Conservation (phyloP, 1,139 yeast species). For the Geotrichum carabidarum region DNA sequence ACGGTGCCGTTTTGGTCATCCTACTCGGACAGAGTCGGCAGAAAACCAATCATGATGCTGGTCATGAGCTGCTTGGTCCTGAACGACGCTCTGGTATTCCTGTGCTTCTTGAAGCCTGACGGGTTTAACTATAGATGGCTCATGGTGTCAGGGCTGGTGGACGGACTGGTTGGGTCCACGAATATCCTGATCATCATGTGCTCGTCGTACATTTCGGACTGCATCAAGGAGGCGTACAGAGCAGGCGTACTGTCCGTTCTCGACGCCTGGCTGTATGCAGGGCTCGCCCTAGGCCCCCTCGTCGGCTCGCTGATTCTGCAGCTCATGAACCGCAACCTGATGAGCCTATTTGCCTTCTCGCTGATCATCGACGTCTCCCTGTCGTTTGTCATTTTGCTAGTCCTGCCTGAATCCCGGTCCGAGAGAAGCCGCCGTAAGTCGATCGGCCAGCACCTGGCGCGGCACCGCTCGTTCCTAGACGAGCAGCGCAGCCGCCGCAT, state of each 20-base stretch:
- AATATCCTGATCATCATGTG: slow-evolving; percentile 49
- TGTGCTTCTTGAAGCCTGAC: slow-evolving; percentile 30
- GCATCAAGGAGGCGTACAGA: slow-evolving; percentile 53
- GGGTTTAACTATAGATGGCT: slow-evolving; percentile 38
- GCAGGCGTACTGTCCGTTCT: slow-evolving; percentile 53
- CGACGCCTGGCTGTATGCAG: slow-evolving; percentile 55
- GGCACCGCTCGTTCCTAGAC: slow-evolving; percentile 4
- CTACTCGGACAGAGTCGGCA: slow-evolving; percentile 60
- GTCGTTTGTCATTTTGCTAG: slow-evolving; percentile 38
- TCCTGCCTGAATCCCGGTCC: slow-evolving; percentile 58
- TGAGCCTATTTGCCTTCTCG: slow-evolving; percentile 30
- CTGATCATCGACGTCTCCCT: slow-evolving; percentile 27
- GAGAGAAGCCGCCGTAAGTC: slow-evolving; percentile 45
- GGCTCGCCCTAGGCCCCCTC: slow-evolving; percentile 64
- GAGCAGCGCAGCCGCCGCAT: slow-evolving; percentile 9
- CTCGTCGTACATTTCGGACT: slow-evolving; percentile 61
- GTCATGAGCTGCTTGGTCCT: slow-evolving; percentile 27
- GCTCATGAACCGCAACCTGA: slow-evolving; percentile 28
- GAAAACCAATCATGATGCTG: slow-evolving; percentile 46
- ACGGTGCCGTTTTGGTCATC: slow-evolving; percentile 45
- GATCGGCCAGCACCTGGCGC: slow-evolving; percentile 16
- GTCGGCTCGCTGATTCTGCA: slow-evolving; percentile 45
- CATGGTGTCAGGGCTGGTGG: slow-evolving; percentile 40
- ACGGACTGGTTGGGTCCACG: slow-evolving; percentile 53
- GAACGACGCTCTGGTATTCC: slow-evolving; percentile 30